Conservation (phyloP, 768 basidiomycete species). For the Boletus sp. region DNA sequence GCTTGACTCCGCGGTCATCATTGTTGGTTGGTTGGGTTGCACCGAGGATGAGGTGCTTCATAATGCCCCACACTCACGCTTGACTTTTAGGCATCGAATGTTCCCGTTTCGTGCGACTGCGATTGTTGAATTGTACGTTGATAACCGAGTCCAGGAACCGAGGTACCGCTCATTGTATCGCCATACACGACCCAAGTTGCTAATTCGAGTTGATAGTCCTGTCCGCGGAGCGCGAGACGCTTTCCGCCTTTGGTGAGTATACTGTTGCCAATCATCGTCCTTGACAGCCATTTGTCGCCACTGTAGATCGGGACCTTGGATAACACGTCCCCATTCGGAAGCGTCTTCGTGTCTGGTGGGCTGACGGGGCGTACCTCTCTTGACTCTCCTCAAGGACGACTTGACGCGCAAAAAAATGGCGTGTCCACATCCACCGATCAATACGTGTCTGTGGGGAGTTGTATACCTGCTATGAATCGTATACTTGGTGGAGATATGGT, state of each 20-base stretch:
- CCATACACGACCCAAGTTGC: not conserved
- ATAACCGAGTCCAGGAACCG: slow-evolving; percentile 9
- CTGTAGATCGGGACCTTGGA: not conserved
- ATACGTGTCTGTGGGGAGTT: not conserved
- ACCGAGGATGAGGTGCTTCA: not conserved
- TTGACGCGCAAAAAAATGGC: not conserved
- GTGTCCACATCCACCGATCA: not conserved
- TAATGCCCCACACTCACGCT: slow-evolving; percentile 6
- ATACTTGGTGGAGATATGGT: not conserved
- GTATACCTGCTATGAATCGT: not conserved
- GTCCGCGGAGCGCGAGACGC: not conserved
- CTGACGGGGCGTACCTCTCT: not conserved
- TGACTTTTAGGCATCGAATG: not conserved
- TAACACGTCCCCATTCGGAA: not conserved
- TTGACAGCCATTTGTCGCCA: not conserved
- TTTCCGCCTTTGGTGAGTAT: not conserved
- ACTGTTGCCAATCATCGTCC: not conserved
- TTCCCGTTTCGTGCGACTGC: not conserved
- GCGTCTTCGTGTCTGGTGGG: not conserved
- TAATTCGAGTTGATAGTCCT: not conserved
- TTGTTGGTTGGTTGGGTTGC: slow-evolving; percentile 6
- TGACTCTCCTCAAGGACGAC: not conserved
- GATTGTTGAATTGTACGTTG: not conserved
- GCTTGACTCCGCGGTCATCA: not conserved
- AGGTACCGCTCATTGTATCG: not conserved